Base-by-base conservation (phyloP, 306 rosid species). In the Cucumis cinereus region DNA sequence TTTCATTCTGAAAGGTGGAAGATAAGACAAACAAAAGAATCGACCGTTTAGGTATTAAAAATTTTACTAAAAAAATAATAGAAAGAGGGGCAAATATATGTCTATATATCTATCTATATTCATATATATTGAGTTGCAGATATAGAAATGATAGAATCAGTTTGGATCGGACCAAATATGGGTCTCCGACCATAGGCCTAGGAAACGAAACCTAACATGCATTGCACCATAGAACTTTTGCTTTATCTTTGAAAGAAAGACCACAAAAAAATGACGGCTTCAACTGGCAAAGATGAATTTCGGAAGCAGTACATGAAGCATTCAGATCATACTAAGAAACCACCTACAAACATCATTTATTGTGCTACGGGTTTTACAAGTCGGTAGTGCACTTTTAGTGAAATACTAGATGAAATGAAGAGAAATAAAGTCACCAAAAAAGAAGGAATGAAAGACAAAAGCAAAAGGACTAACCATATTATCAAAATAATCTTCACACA, bases 401-500 rank as follows among this genome's bases (percentile, higher is more conserved):
- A 57, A 57, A 24, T 3, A 50, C 54, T 73, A 0, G 5, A 73
- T 73, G 22, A 52, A 10, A 52, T 50, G 63, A 30, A 30, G 17
- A 16, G 10, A 23, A 74, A 56, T 35, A 22, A 36, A 61, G 61
- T 38, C 60, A 24, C 60, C 15, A 17, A 49, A 50, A 57, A 19
- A 30, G 47, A 1, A 30, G 67, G 54, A 2, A 10, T 40, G 68
- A 78, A 17, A 47, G 41, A 4, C 4, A 57, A 22, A 53, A 49
- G 14, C 50, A 81, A 38, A 69, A 23, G 35, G 24, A 63, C 95
- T 63, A 78, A 93, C 98, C 97, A 93, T 88, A 80, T 91, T 91
- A 84, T 93, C 97, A 72, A 93, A 91, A 87, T 59, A 91, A 87
- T 93, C 98, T 57, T 93, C 98, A 52, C 98, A 93, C 70, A 74